Base-by-base conservation (phyloP, 1,284 basidiomycete species). In the Irpex lacteus region DNA sequence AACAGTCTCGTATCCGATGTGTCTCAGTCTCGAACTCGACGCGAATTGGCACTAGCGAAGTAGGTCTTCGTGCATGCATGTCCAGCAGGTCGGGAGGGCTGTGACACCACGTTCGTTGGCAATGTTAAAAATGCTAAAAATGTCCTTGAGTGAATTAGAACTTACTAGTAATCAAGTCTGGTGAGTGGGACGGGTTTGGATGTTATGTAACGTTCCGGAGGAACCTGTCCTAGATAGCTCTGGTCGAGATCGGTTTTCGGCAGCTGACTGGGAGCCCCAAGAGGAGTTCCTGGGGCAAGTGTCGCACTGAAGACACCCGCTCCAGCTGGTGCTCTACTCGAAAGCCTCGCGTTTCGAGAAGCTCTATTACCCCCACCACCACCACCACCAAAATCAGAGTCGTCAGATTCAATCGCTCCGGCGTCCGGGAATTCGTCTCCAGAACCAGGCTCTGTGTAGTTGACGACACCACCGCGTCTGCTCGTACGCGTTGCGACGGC, bases 21-120 rank as follows among this genome's bases (percentile, higher is more conserved):
- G 90, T 91, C 6, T 95, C 92, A 3, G 96, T 96, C 73, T 98
- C 96, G 69, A 98, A 89, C 72, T 98, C 96, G 64, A 99, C 91
- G 57, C 94, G 91, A 67, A 99, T 94, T 7, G 97, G 97, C 3
- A 98, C 88, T 32, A 97, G 85, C 2, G 90, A 81, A 4, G 91
- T 85, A 26, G 87, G 83, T 66, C 82, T 83, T 56, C 81, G 74
- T 0, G 92, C 90, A 72, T 92, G 88, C 9, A 75, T 74, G 53
- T 89, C 84, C 40, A 95, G 74, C n/a, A 81, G 76, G 34, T 92
- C 88, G 62, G 85, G 82, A 1, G 90, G 76, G 55, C 92, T 95
- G 71, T 18, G 60, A 36, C 15, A 11, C 4, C 19, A 37, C 18
- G 5, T 66, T 15, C 32, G 32, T 34, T 1, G 5, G 32, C 32